Conservation (phyloP, 805 yeast species). For the Starmerella asiatica region DNA sequence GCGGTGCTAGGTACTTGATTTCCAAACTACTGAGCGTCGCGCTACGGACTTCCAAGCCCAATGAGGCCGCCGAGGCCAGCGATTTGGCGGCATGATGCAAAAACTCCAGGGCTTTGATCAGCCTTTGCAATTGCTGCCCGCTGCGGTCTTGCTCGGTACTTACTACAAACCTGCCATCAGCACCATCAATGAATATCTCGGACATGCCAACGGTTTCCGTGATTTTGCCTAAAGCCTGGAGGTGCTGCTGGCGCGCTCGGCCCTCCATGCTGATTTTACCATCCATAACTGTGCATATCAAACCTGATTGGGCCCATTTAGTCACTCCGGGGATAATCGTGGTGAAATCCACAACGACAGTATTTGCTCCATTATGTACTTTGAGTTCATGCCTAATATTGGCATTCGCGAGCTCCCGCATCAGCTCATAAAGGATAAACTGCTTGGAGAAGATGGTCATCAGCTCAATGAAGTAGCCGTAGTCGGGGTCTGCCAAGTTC, state of each 20-base stretch:
- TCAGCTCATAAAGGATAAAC: conserved; percentile 24
- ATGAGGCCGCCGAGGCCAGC: conserved; percentile 14
- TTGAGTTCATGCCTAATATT: conserved; percentile 16
- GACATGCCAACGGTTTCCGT: not conserved
- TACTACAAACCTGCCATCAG: conserved; percentile 10
- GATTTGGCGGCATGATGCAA: conserved; percentile 19
- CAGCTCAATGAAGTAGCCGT: conserved; percentile 22
- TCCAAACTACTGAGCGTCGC: conserved; percentile 17
- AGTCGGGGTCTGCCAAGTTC: conserved; percentile 21
- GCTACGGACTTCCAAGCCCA: conserved; percentile 12
- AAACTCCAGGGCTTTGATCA: conserved; percentile 4
- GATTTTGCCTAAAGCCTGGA: conserved; percentile 11
- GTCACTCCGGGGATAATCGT: conserved; percentile 12
- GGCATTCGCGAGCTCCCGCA: conserved; percentile 22
- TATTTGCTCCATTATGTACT: conserved; percentile 7
- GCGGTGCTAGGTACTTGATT: conserved; percentile 16
- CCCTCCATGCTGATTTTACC: conserved; percentile 13
- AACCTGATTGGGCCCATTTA: conserved; percentile 20
- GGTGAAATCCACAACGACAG: conserved; percentile 14
- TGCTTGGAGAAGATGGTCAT: conserved; percentile 20
- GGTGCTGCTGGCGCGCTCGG: conserved; percentile 5
- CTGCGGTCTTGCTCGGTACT: not conserved
- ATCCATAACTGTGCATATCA: conserved; percentile 12
- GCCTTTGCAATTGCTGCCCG: conserved; percentile 3
- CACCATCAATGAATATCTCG: conserved; percentile 7